Evolutionary conservation across 2,329 filamentous ascomycete species (phyloP).

Genomic region (Teratosphaeria destructans): DNA sequence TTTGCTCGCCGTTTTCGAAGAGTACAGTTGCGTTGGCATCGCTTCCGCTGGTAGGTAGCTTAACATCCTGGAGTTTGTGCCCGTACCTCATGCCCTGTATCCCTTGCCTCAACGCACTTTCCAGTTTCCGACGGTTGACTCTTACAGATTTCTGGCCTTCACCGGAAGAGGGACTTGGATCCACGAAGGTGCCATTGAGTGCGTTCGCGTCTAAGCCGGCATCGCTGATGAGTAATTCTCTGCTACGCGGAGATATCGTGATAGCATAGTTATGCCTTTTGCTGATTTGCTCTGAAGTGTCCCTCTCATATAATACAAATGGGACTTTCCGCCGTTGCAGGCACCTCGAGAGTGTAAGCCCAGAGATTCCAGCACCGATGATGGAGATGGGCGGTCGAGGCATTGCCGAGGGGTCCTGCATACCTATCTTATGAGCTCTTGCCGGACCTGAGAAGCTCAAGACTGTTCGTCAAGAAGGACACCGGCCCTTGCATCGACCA

Average conservation of each 20-base stretch:
- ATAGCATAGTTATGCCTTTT: conserved; percentile 30
- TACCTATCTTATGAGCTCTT: not conserved
- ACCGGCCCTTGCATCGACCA: not conserved
- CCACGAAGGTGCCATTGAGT: conserved; percentile 26
- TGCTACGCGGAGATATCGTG: conserved; percentile 26
- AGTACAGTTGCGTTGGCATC: not conserved
- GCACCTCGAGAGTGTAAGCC: conserved; percentile 30
- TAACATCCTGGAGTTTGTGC: conserved; percentile 8
- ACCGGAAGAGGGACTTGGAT: conserved; percentile 4
- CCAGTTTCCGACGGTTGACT: conserved; percentile 27
- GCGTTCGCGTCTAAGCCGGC: conserved; percentile 23
- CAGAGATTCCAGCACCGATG: conserved; percentile 37
- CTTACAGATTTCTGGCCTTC: conserved; percentile 18
- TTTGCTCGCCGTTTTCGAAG: conserved; percentile 2
- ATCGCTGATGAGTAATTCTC: conserved; percentile 23
- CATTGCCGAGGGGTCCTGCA: conserved; percentile 5
- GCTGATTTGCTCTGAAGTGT: conserved; percentile 6
- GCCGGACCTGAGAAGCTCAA: too few relatives aligned
- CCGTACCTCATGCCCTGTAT: conserved; percentile 26
- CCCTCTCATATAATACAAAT: conserved; percentile 26
- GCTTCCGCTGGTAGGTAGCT: not conserved
- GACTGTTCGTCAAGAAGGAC: not conserved
- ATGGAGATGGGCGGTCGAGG: conserved; percentile 29
- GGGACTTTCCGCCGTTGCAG: conserved; percentile 25
- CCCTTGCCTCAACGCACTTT: conserved; percentile 25